Conservation (phyloP, 2,329 filamentous ascomycete species). For the Colletotrichum orbiculare region DNA sequence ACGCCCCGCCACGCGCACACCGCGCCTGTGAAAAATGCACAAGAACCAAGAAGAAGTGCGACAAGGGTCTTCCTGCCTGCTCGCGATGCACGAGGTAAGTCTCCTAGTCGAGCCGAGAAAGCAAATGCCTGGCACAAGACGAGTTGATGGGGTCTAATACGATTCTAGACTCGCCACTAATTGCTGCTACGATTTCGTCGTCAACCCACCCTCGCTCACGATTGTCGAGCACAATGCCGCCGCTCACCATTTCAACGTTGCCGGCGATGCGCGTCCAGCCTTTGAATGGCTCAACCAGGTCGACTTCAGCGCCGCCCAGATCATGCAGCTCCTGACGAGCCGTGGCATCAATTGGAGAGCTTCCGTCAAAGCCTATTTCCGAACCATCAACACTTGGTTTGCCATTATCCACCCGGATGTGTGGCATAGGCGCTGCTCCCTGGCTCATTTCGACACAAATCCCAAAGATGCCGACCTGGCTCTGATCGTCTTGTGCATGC, state of each 20-base stretch:
- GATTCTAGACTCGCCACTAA: conserved; percentile 37
- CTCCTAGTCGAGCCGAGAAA: background rate
- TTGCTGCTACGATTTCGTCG: conserved; percentile 51
- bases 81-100: conserved; percentile 48
- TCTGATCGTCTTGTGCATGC: conserved; percentile 55
- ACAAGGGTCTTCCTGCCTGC: conserved; percentile 50
- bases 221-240: conserved; percentile 42
- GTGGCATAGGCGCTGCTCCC: conserved; percentile 44
- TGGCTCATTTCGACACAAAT: conserved; percentile 43
- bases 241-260: conserved; percentile 39
- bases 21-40: conserved; percentile 52
- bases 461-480: conserved; percentile 46
- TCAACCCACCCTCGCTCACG: conserved; percentile 48
- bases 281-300: conserved; percentile 44
- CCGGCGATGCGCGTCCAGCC: conserved; percentile 14
- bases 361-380: conserved; percentile 51
- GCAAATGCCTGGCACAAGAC: background rate
- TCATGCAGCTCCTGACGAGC: conserved; percentile 51
- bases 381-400: conserved; percentile 55
- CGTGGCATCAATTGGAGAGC: conserved; percentile 51
- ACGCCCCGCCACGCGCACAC: conserved; percentile 45
- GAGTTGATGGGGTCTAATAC: background rate
- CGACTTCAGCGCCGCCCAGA: conserved; percentile 50
- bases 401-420: conserved; percentile 51
- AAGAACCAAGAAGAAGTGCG: conserved; percentile 52